Base-by-base conservation (phyloP, 768 basidiomycete species). In the Strobilomyces dryophilus region DNA sequence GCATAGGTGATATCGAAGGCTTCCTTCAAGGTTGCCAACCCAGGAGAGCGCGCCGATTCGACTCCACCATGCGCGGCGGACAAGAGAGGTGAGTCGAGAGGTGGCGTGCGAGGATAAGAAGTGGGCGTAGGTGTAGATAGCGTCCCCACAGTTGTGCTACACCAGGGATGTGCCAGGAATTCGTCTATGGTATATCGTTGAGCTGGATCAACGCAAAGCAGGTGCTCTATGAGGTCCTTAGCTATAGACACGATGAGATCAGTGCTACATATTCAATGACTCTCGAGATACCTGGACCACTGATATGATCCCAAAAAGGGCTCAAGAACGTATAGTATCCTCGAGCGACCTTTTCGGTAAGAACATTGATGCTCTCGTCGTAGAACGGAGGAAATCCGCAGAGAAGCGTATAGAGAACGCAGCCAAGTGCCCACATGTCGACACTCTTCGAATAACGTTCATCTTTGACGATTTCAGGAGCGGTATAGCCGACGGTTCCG, bases 401-500 rank as follows among this genome's bases (percentile, higher is more conserved):
- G 18, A 99, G 84, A 2, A 98, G 78, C 2, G 97, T 99, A 73
- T 99, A 99, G 1, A 99, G 79, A n/a, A 99, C 97, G 70, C 97
- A 99, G 37, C 97, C 97, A 35, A 99, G 74, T 2, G 97, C 97
- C 97, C 97, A 99, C 97, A 98, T 98, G 67, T 99, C 97, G 50
- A 98, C 95, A 63, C 89, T 92, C 72, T 94, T 95, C 68, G 84
- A 89, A 68, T 95, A 95, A 27, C 93, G 81, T 73, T 99, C 95
- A 66, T 98, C 97, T 73, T 98, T 98, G 62, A 99, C 97, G 56
- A 99, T 99, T 73, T 99, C 97, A 6, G 97, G 97, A 7, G 97
- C 97, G 3, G 97, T 99, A 71, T 99, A 99, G 20, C 97, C 97
- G 31, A 99, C 95, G 3, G 97, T 99, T n/a, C 97, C 97, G 64